These are phyloP conservation scores for Chimonanthus salicifolius DNA, from an alignment of 164 flowering plant genomes.

Conservation along the genomic window DNA sequence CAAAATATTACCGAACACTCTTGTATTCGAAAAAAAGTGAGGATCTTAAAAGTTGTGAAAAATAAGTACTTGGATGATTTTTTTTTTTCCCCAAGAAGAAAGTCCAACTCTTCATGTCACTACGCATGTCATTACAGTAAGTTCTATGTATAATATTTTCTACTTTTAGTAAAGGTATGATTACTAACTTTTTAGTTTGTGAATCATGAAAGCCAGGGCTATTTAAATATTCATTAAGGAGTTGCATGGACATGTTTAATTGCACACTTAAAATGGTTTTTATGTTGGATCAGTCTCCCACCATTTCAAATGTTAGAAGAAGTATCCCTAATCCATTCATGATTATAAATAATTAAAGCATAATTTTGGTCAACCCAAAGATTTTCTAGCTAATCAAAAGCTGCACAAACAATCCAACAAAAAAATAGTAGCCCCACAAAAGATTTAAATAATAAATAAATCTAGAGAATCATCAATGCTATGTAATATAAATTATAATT, in stretches of 20 bases:
- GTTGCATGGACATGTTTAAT: not conserved
- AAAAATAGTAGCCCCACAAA: not conserved
- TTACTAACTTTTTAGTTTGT: no score
- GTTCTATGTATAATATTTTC: no score
- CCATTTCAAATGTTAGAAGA: not conserved
- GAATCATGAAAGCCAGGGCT: not conserved
- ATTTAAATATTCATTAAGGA: not conserved
- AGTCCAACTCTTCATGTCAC: no score
- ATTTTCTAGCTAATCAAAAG: not conserved
- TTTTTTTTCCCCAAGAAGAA: no score
- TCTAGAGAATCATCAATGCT: not conserved
- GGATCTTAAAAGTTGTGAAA: no score
- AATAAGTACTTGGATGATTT: no score
- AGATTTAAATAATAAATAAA: no score
- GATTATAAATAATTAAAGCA: not conserved
- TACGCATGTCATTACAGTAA: no score
- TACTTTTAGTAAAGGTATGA: no score
- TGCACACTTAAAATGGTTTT: not conserved
- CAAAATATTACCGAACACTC: no score
- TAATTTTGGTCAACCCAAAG: conserved; percentile 1
- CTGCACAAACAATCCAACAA: not conserved
- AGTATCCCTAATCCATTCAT: not conserved
- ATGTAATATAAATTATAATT: no score
- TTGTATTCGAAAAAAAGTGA: no score
- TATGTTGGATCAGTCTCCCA: not conserved